Evolutionary conservation across 768 basidiomycete species (phyloP), one percentile per base, ranked within the genome.

Genomic region (Collybia sp.): DNA sequence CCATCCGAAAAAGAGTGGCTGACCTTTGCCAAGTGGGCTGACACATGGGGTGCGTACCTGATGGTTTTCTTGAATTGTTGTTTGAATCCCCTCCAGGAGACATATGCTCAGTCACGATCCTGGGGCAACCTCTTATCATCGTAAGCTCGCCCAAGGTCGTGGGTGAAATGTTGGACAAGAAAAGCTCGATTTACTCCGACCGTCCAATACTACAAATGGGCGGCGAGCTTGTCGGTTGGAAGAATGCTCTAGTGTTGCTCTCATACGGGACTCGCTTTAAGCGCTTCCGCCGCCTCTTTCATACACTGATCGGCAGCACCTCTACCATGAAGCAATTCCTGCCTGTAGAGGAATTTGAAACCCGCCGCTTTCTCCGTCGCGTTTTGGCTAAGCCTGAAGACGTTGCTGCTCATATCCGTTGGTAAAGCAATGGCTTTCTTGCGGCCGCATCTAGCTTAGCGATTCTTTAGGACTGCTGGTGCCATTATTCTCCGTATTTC

Each of bases 141-240:
- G 51, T 85, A 20, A 82, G 80, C 55, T 76, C 72, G 10, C 67
- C 67, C 16, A 68, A 71, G 54, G 54, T 67, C 15, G 79, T 80
- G 13, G 59, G 66, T 47, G 79, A 83, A 43, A 70, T 85, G 65
- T 67, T 85, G 41, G 81, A 85, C 59, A 82, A 82, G 63, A 82
- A 82, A 54, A 80, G 79, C 49, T 68, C 77, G 19, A 71, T 77
- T 36, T 85, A 84, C 58, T 84, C 83, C 15, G 83, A 85, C 53
- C 77, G 83, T n/a, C 83, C 83, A 40, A 62, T 61, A 40, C 58
- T 74, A 12, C 69, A 72, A 46, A 75, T 77, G 77, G 77, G 69
- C 30, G 78, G 76, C 25, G 75, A 79, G 53, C 66, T 80, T 16
- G 69, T 76, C 25, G 78, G 78, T 34, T 80, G 78, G 78, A 79